phyloP scores from a whole-genome alignment of 768 basidiomycete genomes.

The Trametes cinnabarina region DNA sequence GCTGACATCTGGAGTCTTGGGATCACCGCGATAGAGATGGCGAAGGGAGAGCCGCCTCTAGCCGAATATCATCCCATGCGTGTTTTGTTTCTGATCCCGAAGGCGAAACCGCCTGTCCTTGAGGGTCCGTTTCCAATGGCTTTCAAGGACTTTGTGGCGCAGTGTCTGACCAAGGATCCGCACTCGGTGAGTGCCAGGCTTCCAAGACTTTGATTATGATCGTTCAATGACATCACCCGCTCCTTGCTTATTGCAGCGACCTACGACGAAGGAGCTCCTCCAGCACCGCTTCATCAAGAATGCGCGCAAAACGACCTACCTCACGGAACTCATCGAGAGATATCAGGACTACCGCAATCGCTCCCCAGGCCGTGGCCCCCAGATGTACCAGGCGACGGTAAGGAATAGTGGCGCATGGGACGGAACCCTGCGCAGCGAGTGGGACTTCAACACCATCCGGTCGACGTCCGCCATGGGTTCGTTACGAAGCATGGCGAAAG shows the following conservation, averaged over 20 bases:
- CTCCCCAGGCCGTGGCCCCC: slow-evolving; percentile 50
- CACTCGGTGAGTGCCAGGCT: slow-evolving; percentile 48
- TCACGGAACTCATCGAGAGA: slow-evolving; percentile 86
- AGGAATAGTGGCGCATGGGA: slow-evolving; percentile 68
- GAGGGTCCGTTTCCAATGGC: slow-evolving; percentile 81
- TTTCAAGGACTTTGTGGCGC: slow-evolving; percentile 91
- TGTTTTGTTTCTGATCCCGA: slow-evolving; percentile 95
- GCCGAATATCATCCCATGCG: slow-evolving; percentile 99
- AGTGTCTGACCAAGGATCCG: slow-evolving; percentile 93
- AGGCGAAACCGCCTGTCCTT: slow-evolving; percentile 88
- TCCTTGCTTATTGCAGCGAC: slow-evolving; percentile 53
- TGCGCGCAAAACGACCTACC: slow-evolving; percentile 77
- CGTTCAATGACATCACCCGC: not conserved
- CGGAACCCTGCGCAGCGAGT: slow-evolving; percentile 83
- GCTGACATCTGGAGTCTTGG: slow-evolving; percentile 98
- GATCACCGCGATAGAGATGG: slow-evolving; percentile 98
- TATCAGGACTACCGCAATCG: slow-evolving; percentile 73
- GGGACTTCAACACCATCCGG: slow-evolving; percentile 92
- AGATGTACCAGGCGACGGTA: slow-evolving; percentile 55
- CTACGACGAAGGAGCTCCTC: slow-evolving; percentile 86
- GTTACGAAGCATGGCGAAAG: slow-evolving; percentile 68
- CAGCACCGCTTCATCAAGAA: slow-evolving; percentile 90
- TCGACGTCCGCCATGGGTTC: slow-evolving; percentile 74
- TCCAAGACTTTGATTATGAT: not conserved
- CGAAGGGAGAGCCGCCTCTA: slow-evolving; percentile 93